Base-by-base conservation (phyloP, 768 basidiomycete species). In the Termitomyces bulborhizus region DNA sequence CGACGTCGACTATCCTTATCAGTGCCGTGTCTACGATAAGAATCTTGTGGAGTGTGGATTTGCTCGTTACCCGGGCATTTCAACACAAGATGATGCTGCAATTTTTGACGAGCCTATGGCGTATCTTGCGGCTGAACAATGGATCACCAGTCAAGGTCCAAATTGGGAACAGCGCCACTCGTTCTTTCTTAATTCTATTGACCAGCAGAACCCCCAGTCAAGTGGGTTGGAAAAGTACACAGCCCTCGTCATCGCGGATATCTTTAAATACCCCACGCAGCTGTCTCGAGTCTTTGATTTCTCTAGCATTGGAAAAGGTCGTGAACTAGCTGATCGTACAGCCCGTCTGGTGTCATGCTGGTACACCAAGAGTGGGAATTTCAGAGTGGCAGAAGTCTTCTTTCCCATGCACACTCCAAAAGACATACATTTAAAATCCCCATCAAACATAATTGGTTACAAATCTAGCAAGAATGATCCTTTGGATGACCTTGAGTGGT, bases 31-130 rank as follows among this genome's bases (percentile, higher is more conserved):
- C 47, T 24, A 36, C 6, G 6, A 49, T 31, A 12, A 34, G 31
- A n/a, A 53, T 4, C 31, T 53, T 9, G 43, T 53, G 51, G 43
- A 53, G 15, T 53, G 52, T 26, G 52, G 52, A 27, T 53, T 53
- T 37, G 43, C 32, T 39, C 43, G 34, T 6, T 53, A 34, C 52
- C 31, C 24, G 26, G 15, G 42, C 15, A 4, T 16, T 16, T 21
- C 43, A n/a, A 9, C 32, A 34, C 4, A 5, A 3, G 21, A 27
- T 11, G 4, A 24, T 6, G 21, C 29, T 16, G 31, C 27, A 29
- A 15, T 45, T 27, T 21, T 53, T 13, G 52, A 53, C 8, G 34
- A 53, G 15, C 52, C 43, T 36, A 4, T 53, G 15, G 52, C 52
- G 12, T 53, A 36, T 37, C 29, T 53, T 44, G 42, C 43, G 8